Evolutionary conservation across 202 grass and related monocot genomes (phyloP).

Genomic region (Elaeis oleifera): DNA sequence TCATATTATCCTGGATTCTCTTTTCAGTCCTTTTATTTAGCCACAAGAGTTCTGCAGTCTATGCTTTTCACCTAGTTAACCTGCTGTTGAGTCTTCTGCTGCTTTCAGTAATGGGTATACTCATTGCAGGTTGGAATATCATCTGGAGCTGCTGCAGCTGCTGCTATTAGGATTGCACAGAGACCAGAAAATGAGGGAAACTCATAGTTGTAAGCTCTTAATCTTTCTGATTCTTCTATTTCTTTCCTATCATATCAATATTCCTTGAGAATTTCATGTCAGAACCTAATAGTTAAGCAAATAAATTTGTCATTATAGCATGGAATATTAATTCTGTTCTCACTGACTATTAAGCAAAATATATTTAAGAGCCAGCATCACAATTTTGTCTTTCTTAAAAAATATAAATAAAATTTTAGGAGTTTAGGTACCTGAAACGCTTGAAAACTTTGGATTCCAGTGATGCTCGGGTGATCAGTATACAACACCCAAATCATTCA

Average conservation of each 20-base stretch:
- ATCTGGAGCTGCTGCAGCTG: slow-evolving; percentile 78
- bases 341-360: no score
- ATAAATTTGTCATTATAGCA: no score
- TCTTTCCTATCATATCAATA: neutral
- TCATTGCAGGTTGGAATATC: slow-evolving; percentile 78
- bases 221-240: neutral
- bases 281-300: no score
- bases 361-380: no score
- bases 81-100: neutral
- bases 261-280: neutral
- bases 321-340: no score
- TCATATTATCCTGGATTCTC: neutral
- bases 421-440: no score
- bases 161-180: slow-evolving; percentile 68
- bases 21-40: no score
- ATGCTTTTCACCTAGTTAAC: neutral
- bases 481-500: no score
- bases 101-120: neutral
- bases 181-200: slow-evolving; percentile 78
- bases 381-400: no score
- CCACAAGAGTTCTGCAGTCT: neutral
- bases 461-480: no score
- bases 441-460: no score
- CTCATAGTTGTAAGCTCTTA: slow-evolving; percentile 73
- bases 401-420: no score